Conservation (phyloP, 441 rosid species). For the Bruguiera hainesii region DNA sequence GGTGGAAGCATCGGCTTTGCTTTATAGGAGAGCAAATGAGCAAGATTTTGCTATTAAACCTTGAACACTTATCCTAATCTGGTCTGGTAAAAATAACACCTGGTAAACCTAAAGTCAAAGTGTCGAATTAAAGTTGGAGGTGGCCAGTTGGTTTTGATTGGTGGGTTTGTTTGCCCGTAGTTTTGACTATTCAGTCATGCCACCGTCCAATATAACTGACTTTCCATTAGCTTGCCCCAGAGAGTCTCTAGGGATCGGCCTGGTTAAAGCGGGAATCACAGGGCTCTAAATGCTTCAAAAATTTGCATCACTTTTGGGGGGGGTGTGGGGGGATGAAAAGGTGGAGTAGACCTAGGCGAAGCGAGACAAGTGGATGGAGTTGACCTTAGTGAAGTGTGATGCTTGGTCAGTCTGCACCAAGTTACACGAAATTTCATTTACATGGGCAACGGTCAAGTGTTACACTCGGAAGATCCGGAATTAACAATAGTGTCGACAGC, state of each 20-base stretch:
- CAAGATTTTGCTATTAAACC: conserved; percentile 78
- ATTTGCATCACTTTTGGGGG: neutral
- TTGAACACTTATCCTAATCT: conserved; percentile 29
- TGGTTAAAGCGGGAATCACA: neutral
- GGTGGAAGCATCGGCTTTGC: conserved; percentile 99
- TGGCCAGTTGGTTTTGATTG: conserved; percentile 17
- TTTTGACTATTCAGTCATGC: conserved; percentile 8
- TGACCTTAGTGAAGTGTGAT: neutral
- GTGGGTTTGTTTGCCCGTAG: conserved; percentile 6
- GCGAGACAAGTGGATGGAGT: too few species aligned
- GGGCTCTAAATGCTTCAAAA: conserved; percentile 2
- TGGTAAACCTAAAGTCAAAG: conserved; percentile 22
- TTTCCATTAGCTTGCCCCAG: neutral
- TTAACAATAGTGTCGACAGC: neutral
- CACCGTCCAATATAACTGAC: neutral
- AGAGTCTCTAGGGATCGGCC: neutral
- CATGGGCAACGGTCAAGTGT: conserved; percentile 1
- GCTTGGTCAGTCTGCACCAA: neutral
- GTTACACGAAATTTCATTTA: neutral
- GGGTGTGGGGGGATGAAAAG: neutral
- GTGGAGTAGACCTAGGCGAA: neutral
- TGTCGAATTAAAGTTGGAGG: conserved; percentile 17
- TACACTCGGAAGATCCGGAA: conserved; percentile 8
- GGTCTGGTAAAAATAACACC: conserved; percentile 31
- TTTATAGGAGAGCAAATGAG: conserved; percentile 92